A percentile compares a stretch with the other conserved stretches of the same genome.
Conservation (phyloP, 2,329 filamentous ascomycete genomes). For the Phialophora chinensis region DNA sequence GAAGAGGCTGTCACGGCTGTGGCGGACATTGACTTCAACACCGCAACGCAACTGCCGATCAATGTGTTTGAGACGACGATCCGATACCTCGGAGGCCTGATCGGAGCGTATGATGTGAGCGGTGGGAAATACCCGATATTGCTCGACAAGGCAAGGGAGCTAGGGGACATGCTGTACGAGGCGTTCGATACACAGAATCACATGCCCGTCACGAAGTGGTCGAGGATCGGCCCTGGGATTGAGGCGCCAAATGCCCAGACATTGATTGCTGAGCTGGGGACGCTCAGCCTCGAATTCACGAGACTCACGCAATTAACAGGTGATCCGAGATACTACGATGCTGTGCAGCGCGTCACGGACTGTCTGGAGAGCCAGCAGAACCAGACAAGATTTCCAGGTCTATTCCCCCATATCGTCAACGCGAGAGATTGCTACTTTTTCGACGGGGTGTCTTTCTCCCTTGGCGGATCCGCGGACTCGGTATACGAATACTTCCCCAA, state of each 20-base stretch:
- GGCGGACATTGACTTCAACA: constrained; percentile 66
- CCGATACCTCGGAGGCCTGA: constrained; percentile 47
- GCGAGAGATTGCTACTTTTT: constrained; percentile 50
- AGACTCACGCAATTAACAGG: constrained; percentile 68
- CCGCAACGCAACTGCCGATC: constrained; percentile 47
- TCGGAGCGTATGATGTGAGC: constrained; percentile 46
- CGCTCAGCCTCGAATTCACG: constrained; percentile 67
- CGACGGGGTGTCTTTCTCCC: constrained; percentile 50
- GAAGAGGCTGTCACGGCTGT: constrained; percentile 65
- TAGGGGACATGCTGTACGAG: constrained; percentile 53
- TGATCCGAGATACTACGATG: constrained; percentile 67
- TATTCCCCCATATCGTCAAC: constrained; percentile 65
- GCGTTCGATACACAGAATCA: constrained; percentile 60
- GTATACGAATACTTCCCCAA: constrained; percentile 65
- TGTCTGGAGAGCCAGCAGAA: constrained; percentile 62
- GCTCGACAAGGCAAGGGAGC: constrained; percentile 48
- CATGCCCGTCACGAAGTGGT: constrained; percentile 68
- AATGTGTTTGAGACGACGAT: constrained; percentile 52
- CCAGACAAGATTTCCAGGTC: constrained; percentile 62
- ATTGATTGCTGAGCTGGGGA: constrained; percentile 60
- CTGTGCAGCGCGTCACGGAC: constrained; percentile 63
- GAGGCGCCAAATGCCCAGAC: constrained; percentile 41
- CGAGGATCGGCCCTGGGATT: constrained; percentile 42
- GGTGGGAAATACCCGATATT: constrained; percentile 58
- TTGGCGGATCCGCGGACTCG: constrained; percentile 62